A percentile compares a stretch with the other conserved stretches of the same genome.
Evolutionary conservation across 306 rosid genomes (phyloP).

Genomic region (Vigna hirtella): DNA sequence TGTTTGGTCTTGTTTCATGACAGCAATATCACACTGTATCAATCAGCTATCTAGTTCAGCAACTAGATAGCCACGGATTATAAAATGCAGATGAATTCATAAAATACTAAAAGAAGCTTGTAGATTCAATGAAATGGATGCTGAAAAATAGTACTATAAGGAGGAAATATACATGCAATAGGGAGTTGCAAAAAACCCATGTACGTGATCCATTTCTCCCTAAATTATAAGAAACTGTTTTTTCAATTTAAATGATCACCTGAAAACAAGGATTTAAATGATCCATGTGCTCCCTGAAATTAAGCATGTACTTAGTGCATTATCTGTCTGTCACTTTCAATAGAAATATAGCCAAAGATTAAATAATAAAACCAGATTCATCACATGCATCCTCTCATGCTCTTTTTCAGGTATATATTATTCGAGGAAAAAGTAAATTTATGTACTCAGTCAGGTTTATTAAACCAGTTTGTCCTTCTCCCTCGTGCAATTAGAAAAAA

Average conservation of each 20-base stretch:
- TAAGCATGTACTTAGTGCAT: slow-evolving; percentile 10
- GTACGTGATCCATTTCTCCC: background rate
- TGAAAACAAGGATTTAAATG: slow-evolving; percentile 15
- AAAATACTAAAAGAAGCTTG: slow-evolving; percentile 8
- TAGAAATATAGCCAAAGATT: background rate
- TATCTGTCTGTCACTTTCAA: slow-evolving; percentile 28
- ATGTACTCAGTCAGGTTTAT: background rate
- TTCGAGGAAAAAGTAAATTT: background rate
- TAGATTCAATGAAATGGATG: background rate
- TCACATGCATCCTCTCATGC: background rate
- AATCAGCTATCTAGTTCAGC: background rate
- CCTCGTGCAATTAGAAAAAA: background rate
- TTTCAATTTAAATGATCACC: slow-evolving; percentile 12
- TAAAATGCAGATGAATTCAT: background rate
- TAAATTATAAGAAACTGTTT: background rate
- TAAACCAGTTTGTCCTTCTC: background rate
- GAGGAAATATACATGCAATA: background rate
- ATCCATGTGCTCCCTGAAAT: background rate
- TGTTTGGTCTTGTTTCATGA: background rate
- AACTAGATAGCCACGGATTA: background rate
- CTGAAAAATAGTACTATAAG: background rate
- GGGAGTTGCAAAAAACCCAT: slow-evolving; percentile 1
- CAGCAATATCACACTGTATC: background rate
- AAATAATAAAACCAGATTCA: background rate
- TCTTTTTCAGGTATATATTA: background rate